Conservation (phyloP, 2,329 filamentous ascomycete species). For the Trichoderma citrinoviride region DNA sequence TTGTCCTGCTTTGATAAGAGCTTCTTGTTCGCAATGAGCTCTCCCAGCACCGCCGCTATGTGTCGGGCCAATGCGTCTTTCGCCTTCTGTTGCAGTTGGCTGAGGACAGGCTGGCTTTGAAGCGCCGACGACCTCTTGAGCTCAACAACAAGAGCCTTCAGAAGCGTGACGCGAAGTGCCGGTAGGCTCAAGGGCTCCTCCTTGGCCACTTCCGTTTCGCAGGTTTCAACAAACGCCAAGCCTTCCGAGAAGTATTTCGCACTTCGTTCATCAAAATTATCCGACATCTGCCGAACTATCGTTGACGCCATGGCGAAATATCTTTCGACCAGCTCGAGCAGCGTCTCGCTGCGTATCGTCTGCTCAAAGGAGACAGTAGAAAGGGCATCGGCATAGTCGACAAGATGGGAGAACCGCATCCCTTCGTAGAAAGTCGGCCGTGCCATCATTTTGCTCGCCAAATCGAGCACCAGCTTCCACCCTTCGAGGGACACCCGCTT, state of each 20-base stretch:
- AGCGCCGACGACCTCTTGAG: constrained; percentile 31
- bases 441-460: constrained; percentile 50
- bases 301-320: constrained; percentile 34
- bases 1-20: constrained; percentile 29
- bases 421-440: constrained; percentile 51
- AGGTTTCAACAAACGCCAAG: constrained; percentile 29
- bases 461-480: constrained; percentile 42
- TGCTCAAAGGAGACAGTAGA: constrained; percentile 30
- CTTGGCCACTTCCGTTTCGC: constrained; percentile 22
- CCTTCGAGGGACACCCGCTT: constrained; percentile 30
- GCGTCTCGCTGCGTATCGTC: constrained; percentile 27
- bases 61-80: constrained; percentile 31
- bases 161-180: constrained; percentile 36
- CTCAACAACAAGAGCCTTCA: constrained; percentile 37
- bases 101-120: constrained; percentile 28
- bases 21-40: constrained; percentile 34
- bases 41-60: constrained; percentile 29
- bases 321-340: constrained; percentile 36
- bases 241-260: constrained; percentile 38
- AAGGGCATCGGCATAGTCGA: constrained; percentile 36
- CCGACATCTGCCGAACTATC: constrained; percentile 45
- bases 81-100: constrained; percentile 28
- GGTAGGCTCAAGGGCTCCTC: constrained; percentile 22
- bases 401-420: constrained; percentile 42
- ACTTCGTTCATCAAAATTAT: constrained; percentile 44